Conservation (phyloP, 768 basidiomycete genomes). For the Glaciozyma antarctica region DNA sequence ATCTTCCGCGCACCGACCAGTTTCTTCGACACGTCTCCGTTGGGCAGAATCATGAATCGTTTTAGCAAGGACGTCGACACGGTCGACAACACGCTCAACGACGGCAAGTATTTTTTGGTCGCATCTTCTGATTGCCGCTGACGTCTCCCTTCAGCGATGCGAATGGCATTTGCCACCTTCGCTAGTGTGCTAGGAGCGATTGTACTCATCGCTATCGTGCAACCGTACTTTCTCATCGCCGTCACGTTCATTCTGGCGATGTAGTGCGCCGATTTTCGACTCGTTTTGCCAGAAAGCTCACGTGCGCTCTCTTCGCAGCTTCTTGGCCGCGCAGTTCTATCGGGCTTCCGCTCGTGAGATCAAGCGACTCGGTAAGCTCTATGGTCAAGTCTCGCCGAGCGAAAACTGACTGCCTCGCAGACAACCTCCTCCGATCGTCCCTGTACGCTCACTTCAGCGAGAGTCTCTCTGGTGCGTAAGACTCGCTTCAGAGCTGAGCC, state of each 20-base stretch:
- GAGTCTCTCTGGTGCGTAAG: slow-evolving; percentile 66
- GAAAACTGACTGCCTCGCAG: slow-evolving; percentile 39
- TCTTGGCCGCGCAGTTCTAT: slow-evolving; percentile 69
- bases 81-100: not conserved
- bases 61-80: slow-evolving; percentile 15
- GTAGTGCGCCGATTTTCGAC: slow-evolving; percentile 49
- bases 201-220: slow-evolving; percentile 28
- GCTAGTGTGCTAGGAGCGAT: slow-evolving; percentile 40
- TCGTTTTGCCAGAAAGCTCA: not conserved
- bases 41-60: slow-evolving; percentile 34
- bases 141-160: slow-evolving; percentile 56
- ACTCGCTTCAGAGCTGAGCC: slow-evolving; percentile 8
- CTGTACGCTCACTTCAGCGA: slow-evolving; percentile 90
- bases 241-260: slow-evolving; percentile 45
- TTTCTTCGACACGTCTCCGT: slow-evolving; percentile 64
- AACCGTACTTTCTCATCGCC: slow-evolving; percentile 21
- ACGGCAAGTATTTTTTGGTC: not conserved
- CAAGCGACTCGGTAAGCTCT: slow-evolving; percentile 58
- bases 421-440: slow-evolving; percentile 74
- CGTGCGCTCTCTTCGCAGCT: slow-evolving; percentile 10
- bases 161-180: slow-evolving; percentile 59
- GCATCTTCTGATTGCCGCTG: slow-evolving; percentile 36
- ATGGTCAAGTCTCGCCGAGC: not conserved
- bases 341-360: slow-evolving; percentile 75
- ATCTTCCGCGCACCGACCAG: slow-evolving; percentile 79